phyloP scores from a whole-genome alignment of 2,329 filamentous ascomycete genomes.

The Phoma sp. region DNA sequence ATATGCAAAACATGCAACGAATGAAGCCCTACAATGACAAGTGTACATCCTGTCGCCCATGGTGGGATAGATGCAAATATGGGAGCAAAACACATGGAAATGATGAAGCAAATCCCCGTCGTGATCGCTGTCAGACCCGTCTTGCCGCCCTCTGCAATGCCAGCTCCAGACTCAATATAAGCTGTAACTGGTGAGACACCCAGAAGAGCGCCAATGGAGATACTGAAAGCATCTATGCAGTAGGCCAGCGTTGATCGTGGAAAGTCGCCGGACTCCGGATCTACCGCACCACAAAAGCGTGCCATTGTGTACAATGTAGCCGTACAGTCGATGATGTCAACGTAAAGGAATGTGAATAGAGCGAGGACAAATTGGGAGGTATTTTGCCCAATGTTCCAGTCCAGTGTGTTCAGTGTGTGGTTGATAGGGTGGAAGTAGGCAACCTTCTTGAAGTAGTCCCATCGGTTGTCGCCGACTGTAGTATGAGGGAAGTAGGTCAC shows the following conservation, averaged over 20 bases:
- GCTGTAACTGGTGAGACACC: constrained; percentile 83
- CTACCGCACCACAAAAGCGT: constrained; percentile 79
- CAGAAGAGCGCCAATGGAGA: constrained; percentile 80
- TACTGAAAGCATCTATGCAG: constrained; percentile 81
- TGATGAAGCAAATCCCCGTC: constrained; percentile 83
- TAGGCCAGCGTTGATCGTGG: constrained; percentile 85
- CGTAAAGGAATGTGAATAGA: constrained; percentile 88
- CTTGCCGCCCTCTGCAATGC: constrained; percentile 85
- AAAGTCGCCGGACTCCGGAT: constrained; percentile 83
- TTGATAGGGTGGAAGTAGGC: constrained; percentile 80
- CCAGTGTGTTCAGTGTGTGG: constrained; percentile 72
- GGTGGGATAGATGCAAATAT: constrained; percentile 90
- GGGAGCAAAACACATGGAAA: constrained; percentile 87
- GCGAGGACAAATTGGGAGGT: constrained; percentile 81
- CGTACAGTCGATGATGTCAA: constrained; percentile 88
- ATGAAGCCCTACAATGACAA: constrained; percentile 69
- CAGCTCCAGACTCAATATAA: constrained; percentile 86
- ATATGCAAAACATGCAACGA: not conserved
- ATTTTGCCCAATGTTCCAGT: constrained; percentile 73
- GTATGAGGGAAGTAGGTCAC: constrained; percentile 84
- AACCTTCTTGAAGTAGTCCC: constrained; percentile 86
- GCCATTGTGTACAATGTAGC: constrained; percentile 92
- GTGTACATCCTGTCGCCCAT: constrained; percentile 86
- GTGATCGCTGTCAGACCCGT: constrained; percentile 82
- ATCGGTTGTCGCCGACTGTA: constrained; percentile 69